These are phyloP conservation scores for Kwoniella shandongensis DNA, from an alignment of 768 basidiomycete genomes.

Conservation along the genomic window DNA sequence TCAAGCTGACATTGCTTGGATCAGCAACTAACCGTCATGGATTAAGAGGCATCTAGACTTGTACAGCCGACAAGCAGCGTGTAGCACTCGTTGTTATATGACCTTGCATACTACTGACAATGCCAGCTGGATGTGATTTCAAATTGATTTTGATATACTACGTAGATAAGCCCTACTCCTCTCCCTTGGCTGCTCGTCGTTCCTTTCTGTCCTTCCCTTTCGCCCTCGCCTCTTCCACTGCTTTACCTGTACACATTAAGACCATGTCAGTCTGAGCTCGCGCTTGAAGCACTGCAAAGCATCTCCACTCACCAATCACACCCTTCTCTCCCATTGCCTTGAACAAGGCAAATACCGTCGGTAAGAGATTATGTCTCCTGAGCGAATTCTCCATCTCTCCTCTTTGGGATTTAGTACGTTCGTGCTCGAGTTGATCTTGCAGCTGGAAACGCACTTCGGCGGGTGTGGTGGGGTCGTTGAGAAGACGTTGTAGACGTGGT, in stretches of 20 bases:
- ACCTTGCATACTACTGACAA: no score
- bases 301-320: slow-evolving; percentile 34
- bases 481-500: slow-evolving; percentile 64
- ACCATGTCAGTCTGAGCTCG: not conserved
- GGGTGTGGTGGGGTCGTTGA: slow-evolving; percentile 54
- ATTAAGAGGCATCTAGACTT: no score
- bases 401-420: slow-evolving; percentile 32
- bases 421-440: slow-evolving; percentile 38
- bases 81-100: no score
- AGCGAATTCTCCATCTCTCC: slow-evolving; percentile 46
- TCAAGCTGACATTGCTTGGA: no score
- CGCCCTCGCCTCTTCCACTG: slow-evolving; percentile 37
- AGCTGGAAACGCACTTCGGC: slow-evolving; percentile 20
- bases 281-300: no score
- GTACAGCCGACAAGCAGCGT: no score
- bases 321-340: slow-evolving; percentile 44
- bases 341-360: slow-evolving; percentile 43
- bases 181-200: slow-evolving; percentile 42
- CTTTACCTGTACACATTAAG: slow-evolving; percentile 17
- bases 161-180: no score
- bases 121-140: no score
- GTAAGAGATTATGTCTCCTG: slow-evolving; percentile 47
- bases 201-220: slow-evolving; percentile 29
- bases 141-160: no score
- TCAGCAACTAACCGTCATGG: no score